These are phyloP conservation scores for Fusarium phyllophilum DNA, from an alignment of 2,329 filamentous ascomycete genomes.

Conservation along the genomic window DNA sequence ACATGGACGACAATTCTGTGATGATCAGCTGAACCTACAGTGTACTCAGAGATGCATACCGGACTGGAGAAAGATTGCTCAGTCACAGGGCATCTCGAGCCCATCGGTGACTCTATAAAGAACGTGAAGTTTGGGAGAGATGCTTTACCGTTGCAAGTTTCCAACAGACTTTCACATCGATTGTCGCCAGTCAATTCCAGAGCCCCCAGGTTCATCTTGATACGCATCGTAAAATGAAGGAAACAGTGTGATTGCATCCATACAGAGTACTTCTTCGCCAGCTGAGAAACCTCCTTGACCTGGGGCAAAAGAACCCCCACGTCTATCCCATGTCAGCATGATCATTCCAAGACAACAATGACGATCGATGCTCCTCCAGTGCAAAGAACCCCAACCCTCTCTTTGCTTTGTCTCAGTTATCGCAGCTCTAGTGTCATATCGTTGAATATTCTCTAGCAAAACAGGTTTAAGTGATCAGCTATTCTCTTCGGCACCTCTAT, in stretches of 20 bases:
- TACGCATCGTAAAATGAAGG: too few species aligned
- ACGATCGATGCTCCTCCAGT: not conserved
- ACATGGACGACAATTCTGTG: not conserved
- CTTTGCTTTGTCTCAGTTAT: not conserved
- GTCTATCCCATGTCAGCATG: not conserved
- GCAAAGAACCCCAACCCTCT: not conserved
- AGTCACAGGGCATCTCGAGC: not conserved
- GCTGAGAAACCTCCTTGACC: not conserved
- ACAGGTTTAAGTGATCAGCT: not conserved
- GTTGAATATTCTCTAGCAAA: not conserved
- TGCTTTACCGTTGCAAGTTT: not conserved
- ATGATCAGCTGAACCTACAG: too few species aligned
- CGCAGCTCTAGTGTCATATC: not conserved
- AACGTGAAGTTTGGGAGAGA: not conserved
- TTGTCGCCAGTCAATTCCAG: not conserved
- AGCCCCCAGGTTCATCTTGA: not conserved
- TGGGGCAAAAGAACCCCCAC: not conserved
- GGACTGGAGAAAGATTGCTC: not conserved
- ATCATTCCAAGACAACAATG: not conserved
- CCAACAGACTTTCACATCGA: not conserved
- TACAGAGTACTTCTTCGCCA: too few species aligned
- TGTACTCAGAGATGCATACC: not conserved
- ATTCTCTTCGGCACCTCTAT: not conserved
- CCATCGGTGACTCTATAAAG: not conserved
- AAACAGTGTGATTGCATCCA: not conserved